Evolutionary conservation across 2,329 filamentous ascomycete genomes (phyloP), one percentile per base, ranked within the genome.

Genomic region (Nigrospora sphaerica): DNA sequence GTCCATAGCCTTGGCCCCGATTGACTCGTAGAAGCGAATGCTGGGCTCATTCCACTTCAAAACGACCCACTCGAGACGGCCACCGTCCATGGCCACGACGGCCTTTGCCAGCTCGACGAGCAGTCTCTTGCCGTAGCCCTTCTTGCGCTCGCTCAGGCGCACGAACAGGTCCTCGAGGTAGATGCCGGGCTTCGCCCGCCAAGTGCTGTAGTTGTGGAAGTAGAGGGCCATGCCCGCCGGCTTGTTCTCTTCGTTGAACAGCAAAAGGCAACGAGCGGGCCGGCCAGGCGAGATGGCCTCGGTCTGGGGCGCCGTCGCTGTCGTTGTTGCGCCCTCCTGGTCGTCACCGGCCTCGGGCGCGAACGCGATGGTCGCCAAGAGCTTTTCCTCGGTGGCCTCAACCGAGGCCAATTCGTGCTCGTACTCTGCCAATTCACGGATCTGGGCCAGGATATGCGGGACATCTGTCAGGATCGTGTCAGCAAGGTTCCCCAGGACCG

Each of bases 131-230:
- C 91, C 92, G 61, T 92, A 95, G 1, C 91, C 91, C 50, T 79
- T 80, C 32, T 83, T 83, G 4, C 93, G 75, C 57, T 86, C 82
- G 39, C 71, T 70, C 1, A 81, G 76, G 55, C 81, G 75, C 36
- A 98, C 88, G 59, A 85, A 95, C n/a, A 97, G 72, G 61, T 97
- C 92, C 65, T 97, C 92, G 34, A 97, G 82, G 65, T 95, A 95
- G 60, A 98, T 86, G 3, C 92, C 92, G 0, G 91, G 81, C 39
- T 79, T 80, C n/a, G 86, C 80, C 10, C 86, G 80, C 93, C 93
- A 97, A 1, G 92, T 96, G 60, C 84, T 89, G 69, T 95, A 97
- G 69, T 92, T 97, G 74, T 92, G 90, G 66, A 95, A 97, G 70
- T 90, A 96, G 36, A 96, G 69, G 1, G 90, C 90, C 78, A 96